Percentiles rank a stretch among this genome's conserved stretches.
Conservation (phyloP, 2,329 filamentous ascomycete species). For the Neodidymelliopsis sp. region DNA sequence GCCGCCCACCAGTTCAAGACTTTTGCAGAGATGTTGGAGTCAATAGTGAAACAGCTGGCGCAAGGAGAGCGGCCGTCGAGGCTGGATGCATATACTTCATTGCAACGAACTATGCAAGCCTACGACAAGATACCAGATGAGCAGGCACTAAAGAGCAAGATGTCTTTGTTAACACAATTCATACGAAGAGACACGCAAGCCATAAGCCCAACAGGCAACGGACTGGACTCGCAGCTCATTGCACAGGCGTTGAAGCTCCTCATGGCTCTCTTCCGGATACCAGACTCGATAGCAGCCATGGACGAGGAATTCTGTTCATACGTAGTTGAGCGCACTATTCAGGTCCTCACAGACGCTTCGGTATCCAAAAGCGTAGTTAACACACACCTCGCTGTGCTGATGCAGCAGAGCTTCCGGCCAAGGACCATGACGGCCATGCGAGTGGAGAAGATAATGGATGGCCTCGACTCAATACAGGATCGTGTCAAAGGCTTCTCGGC, state of each 20-base stretch:
- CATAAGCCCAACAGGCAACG: constrained; percentile 61
- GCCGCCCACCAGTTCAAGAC: constrained; percentile 61
- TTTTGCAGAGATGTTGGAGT: constrained; percentile 83
- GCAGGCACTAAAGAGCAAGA: constrained; percentile 66
- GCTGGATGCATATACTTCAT: constrained; percentile 84
- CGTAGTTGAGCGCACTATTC: constrained; percentile 81
- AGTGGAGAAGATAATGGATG: constrained; percentile 72
- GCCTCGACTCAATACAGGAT: constrained; percentile 75
- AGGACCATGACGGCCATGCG: constrained; percentile 78
- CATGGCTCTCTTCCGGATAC: constrained; percentile 77
- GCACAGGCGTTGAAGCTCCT: constrained; percentile 81
- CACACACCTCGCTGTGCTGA: constrained; percentile 80
- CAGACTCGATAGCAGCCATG: constrained; percentile 73
- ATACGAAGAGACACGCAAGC: constrained; percentile 81
- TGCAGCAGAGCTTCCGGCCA: constrained; percentile 77
- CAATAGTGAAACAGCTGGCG: constrained; percentile 80
- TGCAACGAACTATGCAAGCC: constrained; percentile 77
- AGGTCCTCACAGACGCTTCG: constrained; percentile 71
- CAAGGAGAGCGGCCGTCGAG: constrained; percentile 74
- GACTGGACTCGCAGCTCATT: constrained; percentile 72
- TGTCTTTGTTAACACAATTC: constrained; percentile 79
- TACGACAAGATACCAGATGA: constrained; percentile 77
- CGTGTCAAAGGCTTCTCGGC: constrained; percentile 82
- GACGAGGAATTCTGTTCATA: constrained; percentile 81
- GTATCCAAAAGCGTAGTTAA: constrained; percentile 80